These are phyloP conservation scores for Leishmania guyanensis DNA, from an alignment of 208 protist species.

Conservation along the genomic window DNA sequence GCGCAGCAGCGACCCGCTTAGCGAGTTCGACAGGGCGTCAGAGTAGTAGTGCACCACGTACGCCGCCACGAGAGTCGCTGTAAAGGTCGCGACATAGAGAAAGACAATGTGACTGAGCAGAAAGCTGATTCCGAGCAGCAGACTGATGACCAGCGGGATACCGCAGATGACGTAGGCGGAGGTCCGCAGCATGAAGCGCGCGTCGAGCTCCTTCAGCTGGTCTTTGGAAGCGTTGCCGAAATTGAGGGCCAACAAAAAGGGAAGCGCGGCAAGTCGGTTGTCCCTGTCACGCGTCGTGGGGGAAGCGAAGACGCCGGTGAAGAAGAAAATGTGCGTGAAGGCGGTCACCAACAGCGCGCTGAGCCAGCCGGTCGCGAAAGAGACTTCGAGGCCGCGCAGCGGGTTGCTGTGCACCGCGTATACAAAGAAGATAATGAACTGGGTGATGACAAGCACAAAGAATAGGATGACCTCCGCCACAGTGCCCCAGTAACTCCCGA, in stretches of 20 bases:
- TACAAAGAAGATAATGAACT: constrained; percentile 67
- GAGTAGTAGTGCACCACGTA: constrained; percentile 70
- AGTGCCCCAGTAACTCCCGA: constrained; percentile 42
- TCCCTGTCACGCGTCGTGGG: constrained; percentile 15
- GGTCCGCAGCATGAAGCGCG: constrained; percentile 34
- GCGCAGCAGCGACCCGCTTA: constrained; percentile 49
- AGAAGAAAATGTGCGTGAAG: constrained; percentile 61
- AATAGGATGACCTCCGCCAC: constrained; percentile 51
- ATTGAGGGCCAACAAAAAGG: constrained; percentile 58
- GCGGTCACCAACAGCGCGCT: constrained; percentile 44
- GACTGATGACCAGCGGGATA: constrained; percentile 51
- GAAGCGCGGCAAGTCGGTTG: constrained; percentile 33
- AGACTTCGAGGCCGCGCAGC: constrained; percentile 48
- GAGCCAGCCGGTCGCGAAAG: constrained; percentile 68
- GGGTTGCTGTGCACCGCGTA: constrained; percentile 38
- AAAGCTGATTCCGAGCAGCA: constrained; percentile 70
- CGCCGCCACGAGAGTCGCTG: constrained; percentile 36
- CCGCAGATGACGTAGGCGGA: constrained; percentile 63
- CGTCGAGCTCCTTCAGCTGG: constrained; percentile 18
- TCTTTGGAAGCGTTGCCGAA: constrained; percentile 25
- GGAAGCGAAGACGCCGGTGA: constrained; percentile 47
- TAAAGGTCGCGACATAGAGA: constrained; percentile 45
- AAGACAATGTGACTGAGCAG: constrained; percentile 62
- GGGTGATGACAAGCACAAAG: constrained; percentile 32
- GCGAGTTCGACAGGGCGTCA: constrained; percentile 39